Evolutionary conservation across 2,329 filamentous ascomycete species (phyloP).

Genomic region (Phyllosticta citriasiana): DNA sequence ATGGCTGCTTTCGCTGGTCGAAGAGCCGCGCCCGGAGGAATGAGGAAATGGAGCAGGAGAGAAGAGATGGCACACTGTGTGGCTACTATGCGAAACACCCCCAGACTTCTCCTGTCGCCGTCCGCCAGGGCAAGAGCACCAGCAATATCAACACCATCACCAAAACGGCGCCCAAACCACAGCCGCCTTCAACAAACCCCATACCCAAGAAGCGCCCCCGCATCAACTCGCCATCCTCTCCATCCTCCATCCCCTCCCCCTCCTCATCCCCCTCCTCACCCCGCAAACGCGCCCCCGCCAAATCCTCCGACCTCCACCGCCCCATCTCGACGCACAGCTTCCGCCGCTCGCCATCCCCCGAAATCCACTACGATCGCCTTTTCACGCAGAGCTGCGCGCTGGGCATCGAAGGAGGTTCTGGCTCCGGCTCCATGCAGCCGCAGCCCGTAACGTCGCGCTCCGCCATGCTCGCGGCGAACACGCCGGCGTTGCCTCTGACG

Average conservation of each 20-base stretch:
- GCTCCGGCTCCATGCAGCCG: no score
- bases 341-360: neutral
- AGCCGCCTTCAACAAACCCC: neutral
- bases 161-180: neutral
- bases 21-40: neutral
- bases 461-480: no score
- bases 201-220: neutral
- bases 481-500: no score
- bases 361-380: neutral
- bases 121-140: neutral
- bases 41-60: neutral
- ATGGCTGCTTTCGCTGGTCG: neutral
- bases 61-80: neutral
- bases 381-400: neutral
- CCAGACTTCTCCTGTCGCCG: neutral
- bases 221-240: no score
- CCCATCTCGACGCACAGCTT: neutral
- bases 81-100: neutral
- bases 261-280: neutral
- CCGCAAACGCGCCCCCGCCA: neutral
- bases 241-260: neutral
- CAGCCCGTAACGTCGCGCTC: no score
- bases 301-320: neutral
- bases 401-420: neutral
- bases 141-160: neutral